These are phyloP conservation scores for Colletotrichum sp. DNA, from an alignment of 2,329 filamentous ascomycete genomes.

Conservation along the genomic window DNA sequence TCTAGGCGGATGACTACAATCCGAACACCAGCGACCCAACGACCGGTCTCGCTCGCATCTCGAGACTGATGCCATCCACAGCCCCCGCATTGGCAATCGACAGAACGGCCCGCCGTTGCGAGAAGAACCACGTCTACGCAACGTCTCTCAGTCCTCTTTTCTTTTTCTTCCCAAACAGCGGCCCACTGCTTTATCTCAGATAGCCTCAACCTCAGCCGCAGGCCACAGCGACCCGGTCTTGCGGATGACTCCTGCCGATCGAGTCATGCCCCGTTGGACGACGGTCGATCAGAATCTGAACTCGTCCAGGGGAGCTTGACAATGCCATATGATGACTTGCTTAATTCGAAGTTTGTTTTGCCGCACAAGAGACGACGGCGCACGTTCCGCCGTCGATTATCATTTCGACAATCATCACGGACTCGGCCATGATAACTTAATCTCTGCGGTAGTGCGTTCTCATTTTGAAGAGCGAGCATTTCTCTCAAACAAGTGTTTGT, in stretches of 20 bases:
- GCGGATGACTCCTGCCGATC: background rate
- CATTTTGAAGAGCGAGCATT: background rate
- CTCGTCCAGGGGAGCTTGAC: background rate
- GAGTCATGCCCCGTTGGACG: slow-evolving; percentile 2
- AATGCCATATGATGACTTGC: background rate
- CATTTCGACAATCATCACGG: background rate
- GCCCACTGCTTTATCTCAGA: background rate
- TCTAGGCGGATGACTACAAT: background rate
- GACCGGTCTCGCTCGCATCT: background rate
- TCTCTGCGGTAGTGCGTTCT: background rate
- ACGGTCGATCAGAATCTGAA: background rate
- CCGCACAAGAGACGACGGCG: background rate
- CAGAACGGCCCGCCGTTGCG: background rate
- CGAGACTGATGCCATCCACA: background rate
- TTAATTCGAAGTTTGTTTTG: background rate
- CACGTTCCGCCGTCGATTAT: background rate
- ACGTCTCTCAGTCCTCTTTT: background rate
- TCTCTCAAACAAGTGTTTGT: background rate
- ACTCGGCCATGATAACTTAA: background rate
- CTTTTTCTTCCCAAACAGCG: background rate
- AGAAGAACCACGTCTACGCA: background rate
- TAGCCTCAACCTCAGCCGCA: background rate
- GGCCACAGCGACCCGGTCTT: background rate
- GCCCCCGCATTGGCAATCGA: background rate
- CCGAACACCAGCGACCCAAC: background rate